Base-by-base conservation (phyloP, 345 rosid genomes). In the Populus euphratica region DNA sequence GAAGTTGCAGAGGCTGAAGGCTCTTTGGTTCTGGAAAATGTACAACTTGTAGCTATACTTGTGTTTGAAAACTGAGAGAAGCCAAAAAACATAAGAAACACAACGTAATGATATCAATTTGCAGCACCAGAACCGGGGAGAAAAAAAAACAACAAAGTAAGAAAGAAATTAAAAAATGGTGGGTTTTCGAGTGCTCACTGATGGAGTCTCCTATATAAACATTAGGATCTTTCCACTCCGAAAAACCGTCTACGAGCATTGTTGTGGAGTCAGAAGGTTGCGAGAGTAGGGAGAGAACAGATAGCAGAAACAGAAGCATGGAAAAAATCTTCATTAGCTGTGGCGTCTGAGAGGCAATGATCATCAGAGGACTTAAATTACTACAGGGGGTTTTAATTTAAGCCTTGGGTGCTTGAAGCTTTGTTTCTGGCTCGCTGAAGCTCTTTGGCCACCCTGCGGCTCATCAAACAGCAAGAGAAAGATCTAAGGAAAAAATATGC, bases 1-100 rank as follows among this genome's bases (percentile, higher is more conserved):
- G 86, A 92, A 88, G 83, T 93, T 85, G 88, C 97, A 96, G 87
- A 90, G 86, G 74, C 79, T 77, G 85, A 88, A 93, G 74, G 98
- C 99, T 83, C 86, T 84, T 83, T 87, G 81, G 83, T 71, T 96
- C 85, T 85, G 86, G 92, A 96, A 93, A 86, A 95, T 95, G 92
- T 89, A 93, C 79, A 95, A 93, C 8, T 77, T 82, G 83, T 86
- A 83, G 83, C 80, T 86, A 69, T 90, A 80, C 91, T 91, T 89
- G 86, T 90, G 97, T 74, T 84, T 90, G 93, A 93, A 95, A 81
- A 90, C 99, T 95, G 88, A 38, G n/a, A 38, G 1, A 16, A 20
- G 65, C 9, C 18, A 39, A 23, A 23, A 10, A 66, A 74, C 27
- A 21, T 5, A 18, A 54, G 29, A 21, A 35, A 82, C 16, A 63